Percentiles rank a stretch among this genome's conserved stretches.
Conservation (phyloP, 2,329 filamentous ascomycete species). For the Alternaria ventricosa region DNA sequence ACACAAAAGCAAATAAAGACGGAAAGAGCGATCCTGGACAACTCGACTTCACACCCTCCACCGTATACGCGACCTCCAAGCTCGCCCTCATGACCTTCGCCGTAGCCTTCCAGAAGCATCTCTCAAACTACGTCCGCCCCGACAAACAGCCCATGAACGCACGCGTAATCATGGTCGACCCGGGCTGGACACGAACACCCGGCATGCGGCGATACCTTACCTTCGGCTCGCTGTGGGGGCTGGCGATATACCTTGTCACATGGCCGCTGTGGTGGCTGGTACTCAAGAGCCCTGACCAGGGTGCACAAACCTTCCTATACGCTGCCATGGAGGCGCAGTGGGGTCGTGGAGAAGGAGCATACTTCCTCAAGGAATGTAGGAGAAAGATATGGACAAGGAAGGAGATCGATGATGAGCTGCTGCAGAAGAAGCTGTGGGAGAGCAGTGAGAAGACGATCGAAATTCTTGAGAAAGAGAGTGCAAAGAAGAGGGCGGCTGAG, state of each 20-base stretch:
- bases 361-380: slow-evolving; percentile 87
- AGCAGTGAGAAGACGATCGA: slow-evolving; percentile 82
- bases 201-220: slow-evolving; percentile 88
- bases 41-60: slow-evolving; percentile 52
- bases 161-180: slow-evolving; percentile 85
- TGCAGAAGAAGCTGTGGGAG: slow-evolving; percentile 88
- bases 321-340: slow-evolving; percentile 83
- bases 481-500: slow-evolving; percentile 63
- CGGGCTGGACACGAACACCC: slow-evolving; percentile 82
- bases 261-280: slow-evolving; percentile 88
- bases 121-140: slow-evolving; percentile 81
- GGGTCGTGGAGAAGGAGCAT: slow-evolving; percentile 69
- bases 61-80: slow-evolving; percentile 58
- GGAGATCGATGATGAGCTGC: slow-evolving; percentile 78
- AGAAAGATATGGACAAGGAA: slow-evolving; percentile 73
- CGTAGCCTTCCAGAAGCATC: slow-evolving; percentile 88
- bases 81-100: slow-evolving; percentile 90
- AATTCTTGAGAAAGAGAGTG: slow-evolving; percentile 78
- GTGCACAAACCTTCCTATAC: slow-evolving; percentile 84
- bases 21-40: slow-evolving; percentile 25
- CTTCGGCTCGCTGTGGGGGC: slow-evolving; percentile 79
- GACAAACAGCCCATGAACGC: slow-evolving; percentile 84
- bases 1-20: slow-evolving; percentile 64
- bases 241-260: slow-evolving; percentile 75
- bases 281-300: slow-evolving; percentile 82